These are phyloP conservation scores for Skeletonema tropicum DNA, from an alignment of 108 stramenopile species.

Conservation along the genomic window DNA sequence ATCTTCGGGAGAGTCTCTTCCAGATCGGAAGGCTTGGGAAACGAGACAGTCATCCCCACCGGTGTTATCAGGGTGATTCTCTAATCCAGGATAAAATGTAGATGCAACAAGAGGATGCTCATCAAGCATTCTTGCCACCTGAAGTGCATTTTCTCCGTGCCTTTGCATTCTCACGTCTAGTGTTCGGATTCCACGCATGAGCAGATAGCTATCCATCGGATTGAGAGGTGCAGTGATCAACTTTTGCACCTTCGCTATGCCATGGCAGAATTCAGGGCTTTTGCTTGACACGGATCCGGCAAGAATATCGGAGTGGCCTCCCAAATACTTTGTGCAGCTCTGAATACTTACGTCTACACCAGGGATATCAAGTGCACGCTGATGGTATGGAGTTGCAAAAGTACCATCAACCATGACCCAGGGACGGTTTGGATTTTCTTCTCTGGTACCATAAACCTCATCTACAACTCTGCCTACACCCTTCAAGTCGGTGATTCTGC, in stretches of 20 bases:
- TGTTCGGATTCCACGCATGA: constrained; percentile 87
- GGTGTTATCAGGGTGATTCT: constrained; percentile 56
- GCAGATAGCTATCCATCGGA: constrained; percentile 89
- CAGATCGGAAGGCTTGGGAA: constrained; percentile 48
- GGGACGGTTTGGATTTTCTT: constrained; percentile 41
- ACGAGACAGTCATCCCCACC: constrained; percentile 36
- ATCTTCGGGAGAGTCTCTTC: constrained; percentile 57
- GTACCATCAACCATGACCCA: constrained; percentile 83
- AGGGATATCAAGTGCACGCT: constrained; percentile 57
- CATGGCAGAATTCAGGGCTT: constrained; percentile 59
- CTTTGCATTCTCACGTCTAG: constrained; percentile 86
- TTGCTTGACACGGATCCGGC: constrained; percentile 81
- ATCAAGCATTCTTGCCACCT: constrained; percentile 67
- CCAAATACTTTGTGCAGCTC: constrained; percentile 89
- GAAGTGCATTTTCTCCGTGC: constrained; percentile 63
- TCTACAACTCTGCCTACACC: constrained; percentile 70
- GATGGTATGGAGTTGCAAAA: constrained; percentile 79
- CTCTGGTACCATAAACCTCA: constrained; percentile 48
- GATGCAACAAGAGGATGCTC: constrained; percentile 56
- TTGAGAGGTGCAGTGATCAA: constrained; percentile 76
- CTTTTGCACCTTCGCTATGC: constrained; percentile 80
- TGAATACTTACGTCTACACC: constrained; percentile 89
- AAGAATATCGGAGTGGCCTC: constrained; percentile 91
- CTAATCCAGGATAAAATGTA: constrained; percentile 69
- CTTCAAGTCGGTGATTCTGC: constrained; percentile 81